These are phyloP conservation scores for Saksenaea oblongispora DNA, from an alignment of 371 early-diverging fungal species.

Conservation along the genomic window DNA sequence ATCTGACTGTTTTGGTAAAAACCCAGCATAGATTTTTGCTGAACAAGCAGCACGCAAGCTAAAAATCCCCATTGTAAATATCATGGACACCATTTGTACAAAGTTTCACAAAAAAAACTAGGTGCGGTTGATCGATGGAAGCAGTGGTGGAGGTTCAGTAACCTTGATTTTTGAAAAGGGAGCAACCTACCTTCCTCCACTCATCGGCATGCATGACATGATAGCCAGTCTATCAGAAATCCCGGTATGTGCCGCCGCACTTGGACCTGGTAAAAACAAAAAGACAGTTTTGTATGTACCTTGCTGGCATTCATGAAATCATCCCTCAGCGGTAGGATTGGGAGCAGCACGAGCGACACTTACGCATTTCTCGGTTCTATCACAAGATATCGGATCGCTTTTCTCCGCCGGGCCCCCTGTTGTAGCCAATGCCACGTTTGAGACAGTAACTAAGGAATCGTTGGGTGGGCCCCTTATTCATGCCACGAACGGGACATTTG, in stretches of 20 bases:
- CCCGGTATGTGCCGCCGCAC: constrained; percentile 39
- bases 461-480: constrained; percentile 43
- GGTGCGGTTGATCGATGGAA: constrained; percentile 50
- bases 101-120: not conserved
- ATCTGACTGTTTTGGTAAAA: not conserved
- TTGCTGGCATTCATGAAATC: not conserved
- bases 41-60: constrained; percentile 39
- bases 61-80: constrained; percentile 38
- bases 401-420: constrained; percentile 49
- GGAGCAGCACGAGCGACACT: constrained; percentile 48
- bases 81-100: not conserved
- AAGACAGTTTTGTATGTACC: not conserved
- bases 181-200: constrained; percentile 38
- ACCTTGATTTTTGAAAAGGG: constrained; percentile 37
- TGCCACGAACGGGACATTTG: constrained; percentile 44
- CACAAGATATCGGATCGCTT: constrained; percentile 36
- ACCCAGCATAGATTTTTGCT: constrained; percentile 16
- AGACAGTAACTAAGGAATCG: constrained; percentile 40
- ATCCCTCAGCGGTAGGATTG: constrained; percentile 33
- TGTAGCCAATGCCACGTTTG: constrained; percentile 45
- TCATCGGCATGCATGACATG: constrained; percentile 50
- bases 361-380: constrained; percentile 43
- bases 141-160: constrained; percentile 46
- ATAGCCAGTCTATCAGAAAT: constrained; percentile 45
- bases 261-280: constrained; percentile 35